Evolutionary conservation across 2,329 filamentous ascomycete genomes (phyloP).

Genomic region (Hymenoscyphus fructigenus): DNA sequence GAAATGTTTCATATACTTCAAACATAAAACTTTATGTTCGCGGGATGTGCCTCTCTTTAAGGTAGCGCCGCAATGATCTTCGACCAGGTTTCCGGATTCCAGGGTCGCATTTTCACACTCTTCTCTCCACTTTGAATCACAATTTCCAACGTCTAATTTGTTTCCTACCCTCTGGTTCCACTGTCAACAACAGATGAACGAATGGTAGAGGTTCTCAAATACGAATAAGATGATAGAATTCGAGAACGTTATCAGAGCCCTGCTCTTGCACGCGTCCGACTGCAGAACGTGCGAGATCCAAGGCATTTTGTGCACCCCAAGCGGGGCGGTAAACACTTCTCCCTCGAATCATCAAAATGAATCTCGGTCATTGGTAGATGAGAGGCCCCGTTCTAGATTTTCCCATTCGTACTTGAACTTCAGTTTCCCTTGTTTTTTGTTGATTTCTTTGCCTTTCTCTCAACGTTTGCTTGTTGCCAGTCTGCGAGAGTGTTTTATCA

Average conservation of each 20-base stretch:
- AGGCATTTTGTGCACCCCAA: background rate
- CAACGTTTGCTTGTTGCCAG: background rate
- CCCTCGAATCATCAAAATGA: background rate
- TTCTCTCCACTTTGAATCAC: background rate
- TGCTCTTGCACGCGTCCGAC: background rate
- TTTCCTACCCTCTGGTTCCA: background rate
- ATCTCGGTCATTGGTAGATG: background rate
- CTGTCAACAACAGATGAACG: background rate
- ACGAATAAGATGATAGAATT: background rate
- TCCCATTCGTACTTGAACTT: background rate
- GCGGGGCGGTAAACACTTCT: background rate
- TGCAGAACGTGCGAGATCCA: background rate
- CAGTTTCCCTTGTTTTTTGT: background rate
- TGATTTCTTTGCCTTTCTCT: background rate
- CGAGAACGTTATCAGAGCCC: background rate
- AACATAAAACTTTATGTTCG: background rate
- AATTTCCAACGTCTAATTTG: constrained; percentile 1
- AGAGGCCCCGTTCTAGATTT: background rate
- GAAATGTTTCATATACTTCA: constrained; percentile 2
- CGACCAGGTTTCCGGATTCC: background rate
- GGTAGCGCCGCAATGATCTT: background rate
- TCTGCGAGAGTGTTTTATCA: background rate
- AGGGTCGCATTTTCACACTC: too few species aligned
- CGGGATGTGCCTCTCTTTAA: background rate
- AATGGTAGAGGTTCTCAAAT: background rate